A percentile compares a stretch with the other conserved stretches of the same genome.
These are phyloP conservation scores for Apiospora malaysiana DNA, from an alignment of 2,329 filamentous ascomycete genomes.

Conservation along the genomic window DNA sequence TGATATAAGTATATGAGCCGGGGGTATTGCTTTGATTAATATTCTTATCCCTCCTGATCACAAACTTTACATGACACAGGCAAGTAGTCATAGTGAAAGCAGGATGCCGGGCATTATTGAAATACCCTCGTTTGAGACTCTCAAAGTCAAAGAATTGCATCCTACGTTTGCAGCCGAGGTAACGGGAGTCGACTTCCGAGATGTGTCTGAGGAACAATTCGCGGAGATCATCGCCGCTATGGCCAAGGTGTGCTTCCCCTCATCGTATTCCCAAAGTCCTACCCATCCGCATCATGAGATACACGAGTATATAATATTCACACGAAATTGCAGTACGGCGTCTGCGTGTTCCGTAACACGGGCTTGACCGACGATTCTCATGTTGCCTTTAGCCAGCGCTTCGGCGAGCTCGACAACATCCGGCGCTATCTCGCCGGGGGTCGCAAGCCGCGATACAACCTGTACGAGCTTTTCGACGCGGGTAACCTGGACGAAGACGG, in stretches of 20 bases:
- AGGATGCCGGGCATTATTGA: constrained; percentile 38
- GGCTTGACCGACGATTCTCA: constrained; percentile 56
- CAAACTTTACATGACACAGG: neutral
- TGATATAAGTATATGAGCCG: neutral
- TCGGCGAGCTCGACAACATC: constrained; percentile 63
- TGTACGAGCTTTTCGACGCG: constrained; percentile 62
- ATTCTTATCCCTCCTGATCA: neutral
- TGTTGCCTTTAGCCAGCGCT: constrained; percentile 53
- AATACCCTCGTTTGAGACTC: constrained; percentile 35
- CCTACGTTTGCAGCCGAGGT: constrained; percentile 41
- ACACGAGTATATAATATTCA: neutral
- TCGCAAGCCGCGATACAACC: constrained; percentile 52
- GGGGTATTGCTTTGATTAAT: neutral
- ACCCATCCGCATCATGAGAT: neutral
- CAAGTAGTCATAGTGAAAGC: neutral
- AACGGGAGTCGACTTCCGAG: constrained; percentile 40
- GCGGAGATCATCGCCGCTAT: constrained; percentile 39
- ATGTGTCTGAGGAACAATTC: constrained; percentile 40
- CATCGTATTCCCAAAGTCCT: neutral
- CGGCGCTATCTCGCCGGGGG: constrained; percentile 53
- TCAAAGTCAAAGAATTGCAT: constrained; percentile 36
- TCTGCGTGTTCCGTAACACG: constrained; percentile 57
- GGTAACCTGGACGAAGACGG: constrained; percentile 59
- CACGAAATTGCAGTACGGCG: constrained; percentile 50
- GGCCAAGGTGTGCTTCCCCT: constrained; percentile 36